phyloP scores from a whole-genome alignment of 176 grass and related monocot genomes.

The Rhynchospora breviuscula region DNA sequence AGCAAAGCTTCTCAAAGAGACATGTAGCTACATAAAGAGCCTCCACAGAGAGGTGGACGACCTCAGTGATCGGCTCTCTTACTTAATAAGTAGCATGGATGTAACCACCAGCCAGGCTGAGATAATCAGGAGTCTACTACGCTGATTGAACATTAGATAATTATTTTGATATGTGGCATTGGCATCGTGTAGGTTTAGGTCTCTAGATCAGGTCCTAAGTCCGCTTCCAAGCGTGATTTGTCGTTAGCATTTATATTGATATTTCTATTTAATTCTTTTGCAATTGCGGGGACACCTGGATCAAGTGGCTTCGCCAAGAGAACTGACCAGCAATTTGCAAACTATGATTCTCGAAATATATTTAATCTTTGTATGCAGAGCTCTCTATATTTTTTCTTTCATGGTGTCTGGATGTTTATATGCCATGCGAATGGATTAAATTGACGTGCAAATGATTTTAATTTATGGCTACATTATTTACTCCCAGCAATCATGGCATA shows the following conservation, averaged over 20 bases:
- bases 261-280: background rate
- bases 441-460: background rate
- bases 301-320: background rate
- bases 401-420: too few species aligned
- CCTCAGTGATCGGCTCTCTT: constrained; percentile 53
- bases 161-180: background rate
- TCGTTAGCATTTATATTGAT: constrained; percentile 4
- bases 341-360: background rate
- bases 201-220: constrained; percentile 17
- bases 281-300: background rate
- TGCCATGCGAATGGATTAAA: too few species aligned
- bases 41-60: constrained; percentile 50
- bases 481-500: background rate
- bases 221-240: constrained; percentile 5
- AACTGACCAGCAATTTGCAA: background rate
- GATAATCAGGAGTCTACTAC: constrained; percentile 45
- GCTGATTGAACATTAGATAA: background rate
- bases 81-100: constrained; percentile 38
- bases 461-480: background rate
- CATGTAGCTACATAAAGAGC: constrained; percentile 61
- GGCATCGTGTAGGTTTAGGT: constrained; percentile 13
- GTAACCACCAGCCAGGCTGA: constrained; percentile 42
- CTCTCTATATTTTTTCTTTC: background rate
- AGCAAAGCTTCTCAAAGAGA: constrained; percentile 55
- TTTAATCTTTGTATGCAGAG: background rate